A percentile compares a stretch with the other conserved stretches of the same genome.
phyloP scores from a whole-genome alignment of 257 asterid genomes.

The Apocynum venetum region DNA sequence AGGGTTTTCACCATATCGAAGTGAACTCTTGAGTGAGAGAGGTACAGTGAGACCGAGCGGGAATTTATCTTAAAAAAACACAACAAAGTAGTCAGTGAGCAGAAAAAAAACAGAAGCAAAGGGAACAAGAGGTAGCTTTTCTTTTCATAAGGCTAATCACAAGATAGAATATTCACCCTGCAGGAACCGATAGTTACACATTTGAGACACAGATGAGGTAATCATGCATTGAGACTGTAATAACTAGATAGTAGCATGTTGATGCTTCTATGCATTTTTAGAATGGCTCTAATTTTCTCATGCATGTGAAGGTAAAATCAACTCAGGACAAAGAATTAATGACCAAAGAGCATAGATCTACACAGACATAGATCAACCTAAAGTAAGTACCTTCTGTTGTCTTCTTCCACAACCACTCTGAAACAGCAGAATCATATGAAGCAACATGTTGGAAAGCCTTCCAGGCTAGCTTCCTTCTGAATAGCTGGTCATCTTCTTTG shows the following conservation, averaged over 20 bases:
- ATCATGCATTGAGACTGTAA: not conserved
- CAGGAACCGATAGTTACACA: not conserved
- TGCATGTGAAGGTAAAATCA: not conserved
- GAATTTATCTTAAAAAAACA: slow-evolving; percentile 51
- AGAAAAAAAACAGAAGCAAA: not conserved
- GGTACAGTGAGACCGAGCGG: slow-evolving; percentile 77
- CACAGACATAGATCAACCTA: slow-evolving; percentile 4
- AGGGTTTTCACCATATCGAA: slow-evolving; percentile 97
- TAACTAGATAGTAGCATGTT: not conserved
- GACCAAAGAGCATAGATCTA: slow-evolving; percentile 7
- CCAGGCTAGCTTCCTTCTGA: slow-evolving; percentile 79
- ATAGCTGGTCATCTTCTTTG: slow-evolving; percentile 53
- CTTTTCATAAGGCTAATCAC: not conserved
- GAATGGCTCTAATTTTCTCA: not conserved
- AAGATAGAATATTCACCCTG: not conserved
- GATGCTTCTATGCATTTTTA: not conserved
- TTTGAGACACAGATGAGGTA: not conserved
- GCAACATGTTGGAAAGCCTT: slow-evolving; percentile 96
- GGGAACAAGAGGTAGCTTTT: not conserved
- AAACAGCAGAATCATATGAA: slow-evolving; percentile 97
- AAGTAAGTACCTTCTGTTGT: slow-evolving; percentile 60
- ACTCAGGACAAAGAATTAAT: not conserved
- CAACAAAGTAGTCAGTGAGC: slow-evolving; percentile 1
- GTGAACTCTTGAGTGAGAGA: slow-evolving; percentile 70
- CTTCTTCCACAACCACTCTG: slow-evolving; percentile 98